Conservation (phyloP, 2,329 filamentous ascomycete genomes). For the Neospermospora avenae region DNA sequence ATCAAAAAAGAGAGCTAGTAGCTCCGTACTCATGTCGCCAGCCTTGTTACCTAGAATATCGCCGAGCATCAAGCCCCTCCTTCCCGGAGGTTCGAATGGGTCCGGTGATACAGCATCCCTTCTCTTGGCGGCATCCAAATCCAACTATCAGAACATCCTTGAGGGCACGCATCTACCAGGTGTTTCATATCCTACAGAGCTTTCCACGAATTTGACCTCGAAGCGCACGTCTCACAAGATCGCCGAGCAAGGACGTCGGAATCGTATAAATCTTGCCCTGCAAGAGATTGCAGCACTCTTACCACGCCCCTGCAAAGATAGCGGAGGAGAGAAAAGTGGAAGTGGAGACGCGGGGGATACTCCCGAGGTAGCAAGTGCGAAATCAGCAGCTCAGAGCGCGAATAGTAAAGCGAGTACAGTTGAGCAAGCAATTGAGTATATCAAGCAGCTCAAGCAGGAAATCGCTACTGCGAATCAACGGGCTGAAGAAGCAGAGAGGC, state of each 20-base stretch:
- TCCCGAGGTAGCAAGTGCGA: constrained; percentile 44
- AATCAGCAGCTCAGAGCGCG: constrained; percentile 48
- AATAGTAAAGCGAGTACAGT: constrained; percentile 96
- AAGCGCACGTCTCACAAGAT: constrained; percentile 98
- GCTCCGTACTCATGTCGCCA: constrained; percentile 76
- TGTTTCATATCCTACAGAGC: constrained; percentile 82
- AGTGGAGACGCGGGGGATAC: constrained; percentile 44
- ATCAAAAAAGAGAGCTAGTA: constrained; percentile 68
- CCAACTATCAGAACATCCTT: constrained; percentile 96
- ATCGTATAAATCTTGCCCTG: constrained; percentile 90
- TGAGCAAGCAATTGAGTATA: constrained; percentile 95
- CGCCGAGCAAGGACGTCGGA: constrained; percentile 90
- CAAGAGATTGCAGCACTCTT: constrained; percentile 86
- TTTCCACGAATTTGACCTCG: constrained; percentile 90
- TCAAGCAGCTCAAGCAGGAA: constrained; percentile 77
- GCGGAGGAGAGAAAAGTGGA: constrained; percentile 36
- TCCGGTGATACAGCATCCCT: constrained; percentile 57
- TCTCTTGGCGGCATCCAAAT: constrained; percentile 84
- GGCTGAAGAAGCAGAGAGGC: constrained; percentile 42
- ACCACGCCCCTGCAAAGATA: constrained; percentile 52
- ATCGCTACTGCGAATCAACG: constrained; percentile 60
- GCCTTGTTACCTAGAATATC: constrained; percentile 87
- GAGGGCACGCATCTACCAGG: constrained; percentile 90
- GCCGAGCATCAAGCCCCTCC: constrained; percentile 86
- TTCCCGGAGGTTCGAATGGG: constrained; percentile 59